Percentiles rank a stretch among this genome's conserved stretches.
Conservation (phyloP, 371 early-diverging fungal species). For the Pancytospora philotis region DNA sequence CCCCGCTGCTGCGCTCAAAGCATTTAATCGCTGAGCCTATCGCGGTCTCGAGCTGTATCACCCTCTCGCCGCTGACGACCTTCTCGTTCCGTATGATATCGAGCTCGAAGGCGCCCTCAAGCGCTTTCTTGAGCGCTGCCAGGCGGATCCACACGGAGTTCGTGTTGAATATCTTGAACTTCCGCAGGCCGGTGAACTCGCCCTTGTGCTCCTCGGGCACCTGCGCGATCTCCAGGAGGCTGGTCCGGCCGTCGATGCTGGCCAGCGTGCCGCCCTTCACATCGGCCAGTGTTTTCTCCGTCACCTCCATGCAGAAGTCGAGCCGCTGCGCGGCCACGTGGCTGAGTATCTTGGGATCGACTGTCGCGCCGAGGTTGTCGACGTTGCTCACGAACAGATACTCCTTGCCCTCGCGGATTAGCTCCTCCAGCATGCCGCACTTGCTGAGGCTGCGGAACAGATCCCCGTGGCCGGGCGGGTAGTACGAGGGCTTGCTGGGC, state of each 20-base stretch:
- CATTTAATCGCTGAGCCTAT: constrained; percentile 97
- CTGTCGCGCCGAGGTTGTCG: constrained; percentile 96
- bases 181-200: constrained; percentile 95
- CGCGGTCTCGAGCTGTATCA: constrained; percentile 96
- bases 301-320: constrained; percentile 97
- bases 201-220: constrained; percentile 82
- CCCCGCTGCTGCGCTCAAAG: constrained; percentile 82
- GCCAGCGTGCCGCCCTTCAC: constrained; percentile 98
- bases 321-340: constrained; percentile 74
- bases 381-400: constrained; percentile 95
- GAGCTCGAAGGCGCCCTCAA: constrained; percentile 68
- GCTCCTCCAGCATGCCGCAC: constrained; percentile 82
- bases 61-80: constrained; percentile 68
- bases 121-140: constrained; percentile 82
- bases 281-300: constrained; percentile 96
- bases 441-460: constrained; percentile 80
- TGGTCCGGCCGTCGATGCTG: constrained; percentile 81
- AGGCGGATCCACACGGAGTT: constrained; percentile 94
- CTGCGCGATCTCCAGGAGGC: constrained; percentile 94
- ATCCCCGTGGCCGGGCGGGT: constrained; percentile 99
- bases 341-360: constrained; percentile 78
- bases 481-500: constrained; percentile 65
- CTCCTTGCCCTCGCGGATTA: constrained; percentile 87
- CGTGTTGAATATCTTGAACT: constrained; percentile 99
- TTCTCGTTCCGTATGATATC: constrained; percentile 96